Conservation (phyloP, 1,284 basidiomycete species). For the Ceratobasidium sp. region DNA sequence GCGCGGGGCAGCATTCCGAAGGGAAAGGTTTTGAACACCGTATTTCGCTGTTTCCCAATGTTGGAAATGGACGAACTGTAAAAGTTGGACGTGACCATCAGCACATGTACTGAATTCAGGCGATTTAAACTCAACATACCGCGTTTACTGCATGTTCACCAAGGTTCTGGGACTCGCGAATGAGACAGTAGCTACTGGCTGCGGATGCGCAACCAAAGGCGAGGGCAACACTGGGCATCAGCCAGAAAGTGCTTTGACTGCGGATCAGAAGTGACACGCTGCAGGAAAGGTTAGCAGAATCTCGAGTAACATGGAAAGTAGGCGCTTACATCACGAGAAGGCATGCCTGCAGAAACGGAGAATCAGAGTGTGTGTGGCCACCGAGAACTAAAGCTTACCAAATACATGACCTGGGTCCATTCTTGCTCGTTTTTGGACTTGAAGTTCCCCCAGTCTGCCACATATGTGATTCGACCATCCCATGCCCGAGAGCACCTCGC, state of each 20-base stretch:
- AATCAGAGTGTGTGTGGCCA: background rate
- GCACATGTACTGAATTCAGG: background rate
- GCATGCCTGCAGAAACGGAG: background rate
- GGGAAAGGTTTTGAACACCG: constrained; percentile 1
- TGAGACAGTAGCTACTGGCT: constrained; percentile 1
- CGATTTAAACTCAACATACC: background rate
- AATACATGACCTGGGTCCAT: constrained; percentile 22
- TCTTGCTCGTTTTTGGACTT: constrained; percentile 28
- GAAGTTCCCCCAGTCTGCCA: constrained; percentile 25
- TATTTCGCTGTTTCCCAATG: constrained; percentile 4
- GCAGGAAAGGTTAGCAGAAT: background rate
- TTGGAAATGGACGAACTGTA: constrained; percentile 19
- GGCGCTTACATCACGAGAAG: constrained; percentile 19
- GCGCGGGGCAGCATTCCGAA: constrained; percentile 32
- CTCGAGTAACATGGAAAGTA: background rate
- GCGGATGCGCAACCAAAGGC: background rate
- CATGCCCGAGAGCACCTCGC: background rate
- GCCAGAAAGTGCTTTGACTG: background rate
- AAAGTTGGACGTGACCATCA: background rate
- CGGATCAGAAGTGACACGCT: constrained; percentile 6
- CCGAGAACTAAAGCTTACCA: background rate
- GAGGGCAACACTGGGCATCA: background rate
- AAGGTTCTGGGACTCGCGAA: constrained; percentile 9
- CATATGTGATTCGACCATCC: constrained; percentile 12
- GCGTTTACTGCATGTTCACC: constrained; percentile 24